These are phyloP conservation scores for Penicillium salamii DNA, from an alignment of 495 filamentous ascomycete species.

Conservation along the genomic window DNA sequence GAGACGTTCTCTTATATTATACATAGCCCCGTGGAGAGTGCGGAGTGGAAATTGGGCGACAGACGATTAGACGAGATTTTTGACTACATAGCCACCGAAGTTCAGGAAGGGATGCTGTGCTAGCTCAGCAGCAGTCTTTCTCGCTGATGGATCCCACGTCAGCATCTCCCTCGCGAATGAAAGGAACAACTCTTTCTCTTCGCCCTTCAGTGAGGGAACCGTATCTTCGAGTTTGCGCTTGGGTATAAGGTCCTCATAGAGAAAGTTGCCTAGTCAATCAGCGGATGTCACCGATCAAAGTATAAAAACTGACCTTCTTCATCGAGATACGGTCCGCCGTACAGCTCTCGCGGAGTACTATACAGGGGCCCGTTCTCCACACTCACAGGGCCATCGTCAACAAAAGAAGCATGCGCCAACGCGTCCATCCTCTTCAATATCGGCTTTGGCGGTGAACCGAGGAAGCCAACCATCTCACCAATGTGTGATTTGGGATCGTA, in stretches of 20 bases:
- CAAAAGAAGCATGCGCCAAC: slow-evolving; percentile 7
- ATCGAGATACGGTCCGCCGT: slow-evolving; percentile 31
- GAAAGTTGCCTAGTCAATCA: slow-evolving; percentile 21
- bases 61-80: not conserved
- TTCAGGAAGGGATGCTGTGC: slow-evolving; percentile 25
- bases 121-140: slow-evolving; percentile 29
- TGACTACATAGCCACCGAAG: not conserved
- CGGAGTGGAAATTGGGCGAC: no score
- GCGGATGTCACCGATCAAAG: not conserved
- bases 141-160: slow-evolving; percentile 26
- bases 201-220: slow-evolving; percentile 23
- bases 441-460: slow-evolving; percentile 36
- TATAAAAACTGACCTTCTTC: slow-evolving; percentile 21
- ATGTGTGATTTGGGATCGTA: slow-evolving; percentile 42
- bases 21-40: no score
- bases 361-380: slow-evolving; percentile 23
- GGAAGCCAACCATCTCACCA: slow-evolving; percentile 44
- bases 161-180: slow-evolving; percentile 36
- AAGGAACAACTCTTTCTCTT: slow-evolving; percentile 35
- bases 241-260: slow-evolving; percentile 27
- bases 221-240: slow-evolving; percentile 25
- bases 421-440: slow-evolving; percentile 10
- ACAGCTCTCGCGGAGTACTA: slow-evolving; percentile 25
- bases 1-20: no score
- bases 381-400: slow-evolving; percentile 11